These are phyloP conservation scores for Stephanodiscus minutulus DNA, from an alignment of 108 stramenopile genomes.

Conservation along the genomic window DNA sequence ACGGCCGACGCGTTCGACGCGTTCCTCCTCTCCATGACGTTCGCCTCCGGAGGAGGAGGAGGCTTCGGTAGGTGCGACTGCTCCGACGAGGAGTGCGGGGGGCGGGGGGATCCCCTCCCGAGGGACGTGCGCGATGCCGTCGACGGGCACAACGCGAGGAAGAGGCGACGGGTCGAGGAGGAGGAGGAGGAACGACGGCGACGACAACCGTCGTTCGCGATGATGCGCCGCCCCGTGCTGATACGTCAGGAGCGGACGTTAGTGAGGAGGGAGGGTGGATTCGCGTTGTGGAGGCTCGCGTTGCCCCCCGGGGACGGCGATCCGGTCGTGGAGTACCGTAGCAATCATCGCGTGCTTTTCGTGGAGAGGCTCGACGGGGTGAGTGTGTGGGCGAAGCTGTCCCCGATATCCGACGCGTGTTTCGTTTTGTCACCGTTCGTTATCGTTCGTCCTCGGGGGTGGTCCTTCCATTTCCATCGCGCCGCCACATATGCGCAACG, in stretches of 20 bases:
- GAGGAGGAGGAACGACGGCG: not conserved
- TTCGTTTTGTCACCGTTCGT: too few relatives aligned
- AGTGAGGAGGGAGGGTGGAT: constrained; percentile 42
- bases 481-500: not conserved
- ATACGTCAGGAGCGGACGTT: constrained; percentile 56
- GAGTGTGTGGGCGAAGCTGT: too few relatives aligned
- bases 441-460: too few relatives aligned
- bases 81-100: constrained; percentile 64
- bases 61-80: constrained; percentile 45
- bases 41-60: constrained; percentile 32
- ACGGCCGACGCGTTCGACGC: constrained; percentile 11
- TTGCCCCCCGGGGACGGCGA: constrained; percentile 46
- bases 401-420: too few relatives aligned
- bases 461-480: not conserved
- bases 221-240: too few relatives aligned
- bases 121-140: constrained; percentile 29
- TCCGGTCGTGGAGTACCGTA: constrained; percentile 71
- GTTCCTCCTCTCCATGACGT: constrained; percentile 63
- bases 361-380: constrained; percentile 42
- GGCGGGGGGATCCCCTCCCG: constrained; percentile 14
- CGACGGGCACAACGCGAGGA: not conserved
- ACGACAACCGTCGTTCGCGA: too few relatives aligned
- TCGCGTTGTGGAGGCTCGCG: constrained; percentile 49
- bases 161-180: too few relatives aligned
- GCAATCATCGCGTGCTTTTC: constrained; percentile 60